phyloP scores from a whole-genome alignment of 306 rosid genomes.

The Inga laurina region DNA sequence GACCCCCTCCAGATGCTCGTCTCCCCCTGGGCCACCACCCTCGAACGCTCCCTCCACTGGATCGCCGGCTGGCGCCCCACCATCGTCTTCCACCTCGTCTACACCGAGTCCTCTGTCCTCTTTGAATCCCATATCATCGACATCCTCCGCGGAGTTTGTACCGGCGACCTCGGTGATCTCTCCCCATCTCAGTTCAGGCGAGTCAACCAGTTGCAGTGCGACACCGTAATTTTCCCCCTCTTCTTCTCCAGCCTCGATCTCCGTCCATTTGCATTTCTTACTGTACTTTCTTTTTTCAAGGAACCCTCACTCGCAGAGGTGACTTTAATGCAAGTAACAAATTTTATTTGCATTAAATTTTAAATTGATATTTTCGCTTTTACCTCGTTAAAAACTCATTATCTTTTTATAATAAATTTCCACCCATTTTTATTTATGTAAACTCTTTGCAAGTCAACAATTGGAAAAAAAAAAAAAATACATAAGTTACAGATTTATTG shows the following conservation, averaged over 20 bases:
- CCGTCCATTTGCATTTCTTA: not conserved
- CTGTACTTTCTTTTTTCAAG: not conserved
- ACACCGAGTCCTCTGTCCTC: slow-evolving; percentile 74
- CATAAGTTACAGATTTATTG: no score
- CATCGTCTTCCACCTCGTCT: slow-evolving; percentile 74
- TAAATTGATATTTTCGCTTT: no score
- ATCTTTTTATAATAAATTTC: no score
- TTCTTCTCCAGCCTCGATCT: not conserved
- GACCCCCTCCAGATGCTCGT: slow-evolving; percentile 52
- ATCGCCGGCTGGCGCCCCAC: slow-evolving; percentile 91
- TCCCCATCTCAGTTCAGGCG: slow-evolving; percentile 66
- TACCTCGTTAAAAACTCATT: no score
- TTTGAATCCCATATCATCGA: slow-evolving; percentile 74
- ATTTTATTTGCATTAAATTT: no score
- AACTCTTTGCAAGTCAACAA: no score
- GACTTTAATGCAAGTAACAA: no score
- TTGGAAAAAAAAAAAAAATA: no score
- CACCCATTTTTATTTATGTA: no score
- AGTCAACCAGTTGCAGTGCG: slow-evolving; percentile 77
- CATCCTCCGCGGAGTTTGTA: slow-evolving; percentile 62
- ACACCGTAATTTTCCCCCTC: slow-evolving; percentile 46
- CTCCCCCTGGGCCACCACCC: slow-evolving; percentile 75
- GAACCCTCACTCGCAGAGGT: no score
- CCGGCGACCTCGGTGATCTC: slow-evolving; percentile 94
- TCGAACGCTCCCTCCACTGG: slow-evolving; percentile 84